These are phyloP conservation scores for Coccomyxa sp. DNA, from an alignment of 139 green algal genomes.

Conservation along the genomic window DNA sequence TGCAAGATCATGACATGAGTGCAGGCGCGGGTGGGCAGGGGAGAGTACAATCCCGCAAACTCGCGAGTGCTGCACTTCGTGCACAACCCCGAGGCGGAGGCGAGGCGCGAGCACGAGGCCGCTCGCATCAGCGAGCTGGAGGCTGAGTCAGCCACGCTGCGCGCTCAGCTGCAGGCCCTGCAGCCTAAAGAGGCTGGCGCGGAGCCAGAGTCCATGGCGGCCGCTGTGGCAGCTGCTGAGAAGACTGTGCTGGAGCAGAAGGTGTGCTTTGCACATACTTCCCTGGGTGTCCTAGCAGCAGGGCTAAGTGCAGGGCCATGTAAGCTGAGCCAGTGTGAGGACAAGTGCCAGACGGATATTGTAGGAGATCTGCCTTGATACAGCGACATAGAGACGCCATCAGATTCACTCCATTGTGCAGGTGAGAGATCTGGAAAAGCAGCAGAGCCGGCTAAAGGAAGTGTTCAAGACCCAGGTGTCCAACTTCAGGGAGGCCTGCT, in stretches of 20 bases:
- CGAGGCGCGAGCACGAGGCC: conserved; percentile 11
- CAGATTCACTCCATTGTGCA: too few relatives aligned
- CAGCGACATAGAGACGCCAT: too few relatives aligned
- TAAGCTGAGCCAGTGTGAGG: too few relatives aligned
- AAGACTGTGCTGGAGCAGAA: conserved; percentile 35
- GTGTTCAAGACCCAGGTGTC: conserved; percentile 67
- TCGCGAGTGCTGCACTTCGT: conserved; percentile 74
- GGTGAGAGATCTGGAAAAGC: conserved; percentile 43
- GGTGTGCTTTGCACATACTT: too few relatives aligned
- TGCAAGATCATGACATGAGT: background rate
- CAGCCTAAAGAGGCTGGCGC: conserved; percentile 7
- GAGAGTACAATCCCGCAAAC: conserved; percentile 54
- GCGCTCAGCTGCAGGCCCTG: conserved; percentile 9
- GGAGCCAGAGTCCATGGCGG: background rate
- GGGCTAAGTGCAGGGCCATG: too few relatives aligned
- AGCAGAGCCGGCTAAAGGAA: conserved; percentile 47
- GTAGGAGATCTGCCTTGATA: too few relatives aligned
- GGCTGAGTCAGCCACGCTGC: conserved; percentile 33
- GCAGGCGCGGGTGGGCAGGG: conserved; percentile 56
- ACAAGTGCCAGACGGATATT: too few relatives aligned
- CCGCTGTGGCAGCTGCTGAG: conserved; percentile 25
- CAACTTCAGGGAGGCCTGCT: conserved; percentile 66
- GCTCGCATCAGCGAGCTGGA: conserved; percentile 20
- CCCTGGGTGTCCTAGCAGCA: too few relatives aligned
- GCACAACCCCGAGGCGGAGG: conserved; percentile 63